These are phyloP conservation scores for Neurospora sp. DNA, from an alignment of 495 filamentous ascomycete genomes.

Conservation along the genomic window DNA sequence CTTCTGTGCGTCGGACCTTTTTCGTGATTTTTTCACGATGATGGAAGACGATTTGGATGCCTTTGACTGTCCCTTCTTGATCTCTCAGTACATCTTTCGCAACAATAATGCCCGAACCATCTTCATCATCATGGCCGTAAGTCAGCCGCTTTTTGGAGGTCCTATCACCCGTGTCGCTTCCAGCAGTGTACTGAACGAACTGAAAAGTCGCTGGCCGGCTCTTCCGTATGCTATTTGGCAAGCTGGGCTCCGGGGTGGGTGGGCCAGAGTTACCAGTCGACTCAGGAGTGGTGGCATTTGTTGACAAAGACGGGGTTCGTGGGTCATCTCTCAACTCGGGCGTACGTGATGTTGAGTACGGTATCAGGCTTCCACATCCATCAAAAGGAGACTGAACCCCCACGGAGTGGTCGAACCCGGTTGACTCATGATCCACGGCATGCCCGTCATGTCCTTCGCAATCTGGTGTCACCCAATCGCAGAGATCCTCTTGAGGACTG, in stretches of 20 bases:
- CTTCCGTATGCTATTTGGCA: not conserved
- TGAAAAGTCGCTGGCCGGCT: not conserved
- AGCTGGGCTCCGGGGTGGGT: not conserved
- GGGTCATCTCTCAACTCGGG: not conserved
- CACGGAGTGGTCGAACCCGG: not conserved
- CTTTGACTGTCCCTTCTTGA: not conserved
- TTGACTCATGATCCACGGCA: not conserved
- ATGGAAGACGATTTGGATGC: not conserved
- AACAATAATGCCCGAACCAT: not conserved
- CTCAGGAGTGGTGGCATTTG: not conserved
- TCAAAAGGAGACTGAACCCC: not conserved
- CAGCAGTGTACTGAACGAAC: constrained; percentile 13
- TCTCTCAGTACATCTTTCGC: not conserved
- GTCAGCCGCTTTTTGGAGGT: constrained; percentile 9
- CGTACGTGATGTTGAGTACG: not conserved
- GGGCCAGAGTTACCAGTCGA: not conserved
- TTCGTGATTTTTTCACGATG: not conserved
- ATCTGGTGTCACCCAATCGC: not conserved
- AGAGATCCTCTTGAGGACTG: not conserved
- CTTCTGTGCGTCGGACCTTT: constrained; percentile 1
- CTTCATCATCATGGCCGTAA: not conserved
- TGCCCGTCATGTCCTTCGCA: not conserved
- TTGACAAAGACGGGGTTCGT: not conserved
- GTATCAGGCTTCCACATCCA: not conserved
- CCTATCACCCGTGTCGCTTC: not conserved